Evolutionary conservation across 345 rosid genomes (phyloP), one percentile per base, ranked within the genome.

Genomic region (Eucalyptus marginata): DNA sequence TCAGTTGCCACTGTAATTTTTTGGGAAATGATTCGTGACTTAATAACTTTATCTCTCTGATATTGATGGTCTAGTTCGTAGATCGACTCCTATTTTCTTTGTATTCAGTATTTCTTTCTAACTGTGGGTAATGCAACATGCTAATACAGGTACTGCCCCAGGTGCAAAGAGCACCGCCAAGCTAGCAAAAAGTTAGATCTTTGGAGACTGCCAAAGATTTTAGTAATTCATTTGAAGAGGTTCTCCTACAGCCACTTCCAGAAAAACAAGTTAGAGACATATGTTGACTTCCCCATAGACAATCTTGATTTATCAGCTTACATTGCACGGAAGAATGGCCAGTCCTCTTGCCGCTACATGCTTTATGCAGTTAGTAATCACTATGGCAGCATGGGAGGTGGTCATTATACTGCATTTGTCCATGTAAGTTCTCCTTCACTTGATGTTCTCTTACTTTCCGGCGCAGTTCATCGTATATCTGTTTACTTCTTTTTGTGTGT

Each of bases 361-460:
- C 99, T 98, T 85, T 97, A 97, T 94, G 99, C 99, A 5, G 92
- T 96, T 90, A 98, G 99, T 88, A 98, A 98, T 94, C 99, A 97
- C 94, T 95, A 95, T 44, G 99, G 99, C 86, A 94, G 96, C 93
- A 94, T 98, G 98, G 98, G 99, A 91, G 98, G 97, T 89, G 99
- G 99, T 90, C 99, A 97, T 91, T 98, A 98, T 93, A 98, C 99
- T 56, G 98, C 99, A 51, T 98, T 94, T 94, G 95, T 98, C 90
- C 99, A 96, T 93, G 99, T 98, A 94, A 97, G 99, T 92, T 88
- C 27, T 71, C 66, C 40, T 18, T 71, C 81, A 3, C 84, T 64
- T 64, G 40, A 64, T 64, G 76, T n/a, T 14, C 76, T 76, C 84
- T 25, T 36, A 71, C 87, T 87, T 87, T 86, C 86, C 27, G 14